These are phyloP conservation scores for Kondoa malvinella DNA, from an alignment of 768 basidiomycete genomes.

Conservation along the genomic window DNA sequence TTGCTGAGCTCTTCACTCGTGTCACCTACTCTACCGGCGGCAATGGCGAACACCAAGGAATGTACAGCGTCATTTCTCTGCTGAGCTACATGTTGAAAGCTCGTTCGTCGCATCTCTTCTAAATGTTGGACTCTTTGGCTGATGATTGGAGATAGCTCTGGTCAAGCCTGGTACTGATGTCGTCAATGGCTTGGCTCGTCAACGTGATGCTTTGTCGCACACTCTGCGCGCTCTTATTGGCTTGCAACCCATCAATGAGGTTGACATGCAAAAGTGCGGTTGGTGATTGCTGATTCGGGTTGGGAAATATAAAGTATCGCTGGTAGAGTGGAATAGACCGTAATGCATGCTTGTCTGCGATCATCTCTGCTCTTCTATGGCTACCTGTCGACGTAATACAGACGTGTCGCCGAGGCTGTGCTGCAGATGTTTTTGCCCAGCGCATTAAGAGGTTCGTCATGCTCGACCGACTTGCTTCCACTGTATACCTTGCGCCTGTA, in stretches of 20 bases:
- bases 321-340: no score
- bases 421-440: no score
- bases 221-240: conserved; percentile 23
- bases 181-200: conserved; percentile 84
- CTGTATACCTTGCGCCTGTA: no score
- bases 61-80: conserved; percentile 82
- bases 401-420: no score
- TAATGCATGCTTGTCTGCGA: no score
- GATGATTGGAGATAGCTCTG: conserved; percentile 24
- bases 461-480: no score
- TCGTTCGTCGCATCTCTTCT: conserved; percentile 27
- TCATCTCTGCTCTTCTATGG: no score
- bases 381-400: no score
- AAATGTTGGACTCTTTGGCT: no score
- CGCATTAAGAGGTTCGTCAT: no score
- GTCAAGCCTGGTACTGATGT: conserved; percentile 56
- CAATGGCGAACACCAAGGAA: conserved; percentile 50
- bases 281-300: conserved; percentile 8
- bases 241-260: conserved; percentile 41
- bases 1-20: conserved; percentile 84
- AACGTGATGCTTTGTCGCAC: conserved; percentile 75
- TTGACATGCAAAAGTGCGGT: conserved; percentile 15
- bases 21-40: conserved; percentile 55
- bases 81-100: conserved; percentile 97
- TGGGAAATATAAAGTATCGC: no score